Evolutionary conservation across 106 monocot genomes (phyloP), one percentile per base, ranked within the genome.

Genomic region (Amphibolis antarctica): DNA sequence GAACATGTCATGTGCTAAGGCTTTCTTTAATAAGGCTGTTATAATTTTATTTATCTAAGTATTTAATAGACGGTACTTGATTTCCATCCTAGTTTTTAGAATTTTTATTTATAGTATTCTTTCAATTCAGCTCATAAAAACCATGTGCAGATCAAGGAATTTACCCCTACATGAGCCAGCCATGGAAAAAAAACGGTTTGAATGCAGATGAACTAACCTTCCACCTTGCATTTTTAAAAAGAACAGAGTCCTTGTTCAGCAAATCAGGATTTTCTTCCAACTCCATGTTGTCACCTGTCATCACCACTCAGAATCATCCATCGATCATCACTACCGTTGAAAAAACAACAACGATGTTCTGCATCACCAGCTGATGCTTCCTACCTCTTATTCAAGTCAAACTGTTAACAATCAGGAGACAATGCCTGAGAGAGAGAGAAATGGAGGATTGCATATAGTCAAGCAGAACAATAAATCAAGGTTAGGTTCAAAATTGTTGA

Each of bases 181-280:
- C n/a, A 57, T 57, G 3, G 14, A 28, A 27, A 27, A 22, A 14
- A 18, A 9, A 19, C 9, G 9, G 26, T 9, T 25, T 4, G 27
- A 56, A 28, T 23, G 26, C 0, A 21, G n/a, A 19, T 52, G n/a
- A 28, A 66, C n/a, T 19, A 48, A 76, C 76, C 76, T 57, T 69
- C 76, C 76, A 76, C 48, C 29, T 63, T 29, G 50, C 60, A 58
- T 31, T 70, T 50, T 55, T 53, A 19, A 78, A 57, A 26, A 67
- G 27, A 30, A 58, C 1, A n/a, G 78, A 78, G 56, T 78, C 71
- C 18, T 30, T 56, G 21, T 68, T 58, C 15, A 78, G 67, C 62
- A 78, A 73, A 72, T 72, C 67, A 67, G 67, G 62, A 53, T 68
- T 49, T 42, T 56, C 56, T 25, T 78, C 42, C 20, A 72, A 49